Evolutionary conservation across 2,329 filamentous ascomycete species (phyloP).

Genomic region (Penicillium sp.): DNA sequence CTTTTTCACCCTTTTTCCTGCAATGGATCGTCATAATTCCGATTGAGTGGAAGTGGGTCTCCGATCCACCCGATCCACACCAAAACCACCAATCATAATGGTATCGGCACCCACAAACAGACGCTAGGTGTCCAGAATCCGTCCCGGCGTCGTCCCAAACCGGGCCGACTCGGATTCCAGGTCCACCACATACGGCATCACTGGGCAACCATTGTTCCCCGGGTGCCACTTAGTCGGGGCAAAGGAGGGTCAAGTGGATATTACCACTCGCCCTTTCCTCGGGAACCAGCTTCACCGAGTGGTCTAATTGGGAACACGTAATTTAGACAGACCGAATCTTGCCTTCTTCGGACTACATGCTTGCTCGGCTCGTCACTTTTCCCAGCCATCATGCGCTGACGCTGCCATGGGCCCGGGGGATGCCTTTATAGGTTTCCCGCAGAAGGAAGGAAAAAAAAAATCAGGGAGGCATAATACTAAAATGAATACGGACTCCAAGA

Average conservation of each 20-base stretch:
- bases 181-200: slow-evolving; percentile 22
- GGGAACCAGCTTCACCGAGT: slow-evolving; percentile 24
- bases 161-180: slow-evolving; percentile 29
- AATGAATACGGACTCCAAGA: slow-evolving; percentile 1
- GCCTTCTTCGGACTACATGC: not conserved
- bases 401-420: not conserved
- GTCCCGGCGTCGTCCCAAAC: slow-evolving; percentile 24
- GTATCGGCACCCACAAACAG: slow-evolving; percentile 6
- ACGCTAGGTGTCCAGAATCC: slow-evolving; percentile 13
- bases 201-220: slow-evolving; percentile 20
- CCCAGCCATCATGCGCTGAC: not conserved
- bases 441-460: not conserved
- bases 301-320: slow-evolving; percentile 22
- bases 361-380: not conserved
- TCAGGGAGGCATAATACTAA: slow-evolving; percentile 1
- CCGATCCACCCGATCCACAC: slow-evolving; percentile 7
- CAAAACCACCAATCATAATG: slow-evolving; percentile 13
- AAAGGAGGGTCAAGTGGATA: slow-evolving; percentile 18
- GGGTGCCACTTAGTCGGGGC: slow-evolving; percentile 6
- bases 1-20: slow-evolving; percentile 17
- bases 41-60: slow-evolving; percentile 19
- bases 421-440: not conserved
- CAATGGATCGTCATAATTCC: slow-evolving; percentile 25
- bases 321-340: slow-evolving; percentile 11
- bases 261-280: slow-evolving; percentile 13